Base-by-base conservation (phyloP, 2,329 filamentous ascomycete genomes). In the Ophiostoma tasmaniense region DNA sequence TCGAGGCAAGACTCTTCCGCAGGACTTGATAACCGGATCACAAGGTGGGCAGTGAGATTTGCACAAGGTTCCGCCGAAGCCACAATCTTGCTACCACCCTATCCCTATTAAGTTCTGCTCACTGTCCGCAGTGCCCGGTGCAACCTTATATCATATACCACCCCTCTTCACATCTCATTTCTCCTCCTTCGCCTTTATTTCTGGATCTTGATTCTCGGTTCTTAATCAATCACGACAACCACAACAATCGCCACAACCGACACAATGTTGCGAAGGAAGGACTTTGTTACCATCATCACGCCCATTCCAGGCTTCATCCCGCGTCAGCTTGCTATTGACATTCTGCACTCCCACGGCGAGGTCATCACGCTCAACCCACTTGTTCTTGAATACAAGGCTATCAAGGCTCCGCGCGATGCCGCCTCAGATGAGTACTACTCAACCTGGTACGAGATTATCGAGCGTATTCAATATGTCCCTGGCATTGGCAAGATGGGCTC, bases 401-500 rank as follows among this genome's bases (percentile, higher is more conserved):
- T 90, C 76, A 81, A 87, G 67, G 87, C 89, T 1, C 89, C 89
- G 35, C 87, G 87, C 78, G 82, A 89, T 78, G 88, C 88, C 72
- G 83, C 86, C 69, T 80, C 87, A 73, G 89, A 91, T 77, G 89
- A 91, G 77, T 91, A 84, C 78, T 91, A 89, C 78, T 87, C 87
- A 71, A 89, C 88, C 37, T 91, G 89, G 89, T 91, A 91, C 76
- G 87, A 90, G 77, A 90, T 91, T 75, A 84, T 80, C 69, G 84
- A 91, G 81, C 84, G 87, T 74, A 88, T 91, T 70, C 88, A 90
- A 75, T 86, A 87, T 73, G 79, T 90, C 6, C 88, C 89, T 0
- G 89, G 89, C 42, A 79, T 90, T 68, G 88, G 88, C 73, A 86
- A 81, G 77, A 81, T 89, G 70, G 87, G 87, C 30, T 85, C 86